Base-by-base conservation (phyloP, 345 rosid genomes). In the Rhodamnia rubescens region DNA sequence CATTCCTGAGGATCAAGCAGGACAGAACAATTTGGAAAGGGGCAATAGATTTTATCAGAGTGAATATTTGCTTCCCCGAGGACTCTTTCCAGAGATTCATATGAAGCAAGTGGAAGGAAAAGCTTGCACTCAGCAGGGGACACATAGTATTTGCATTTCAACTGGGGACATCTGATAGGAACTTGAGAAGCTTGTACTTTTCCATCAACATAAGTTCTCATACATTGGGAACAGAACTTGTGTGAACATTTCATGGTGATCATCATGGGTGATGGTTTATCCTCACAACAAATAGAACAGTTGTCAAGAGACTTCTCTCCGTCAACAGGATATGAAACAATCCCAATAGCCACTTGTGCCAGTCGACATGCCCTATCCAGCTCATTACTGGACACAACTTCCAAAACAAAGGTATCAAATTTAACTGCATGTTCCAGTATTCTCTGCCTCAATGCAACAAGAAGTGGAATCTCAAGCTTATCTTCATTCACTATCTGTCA, bases 221-320 rank as follows among this genome's bases (percentile, higher is more conserved):
- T 92, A 88, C 99, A 97, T 83, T 92, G 98, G 27, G 99, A 96
- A 86, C 99, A 97, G 92, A 96, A 97, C 85, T 91, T 94, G 93
- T 97, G 98, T 75, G 93, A 93, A 88, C 99, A 97, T 87, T 95
- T 93, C 94, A 97, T 74, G 29, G 90, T 88, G 24, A 95, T 85
- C 95, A 93, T 96, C 99, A 97, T 97, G 32, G 92, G 86, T 8
- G 90, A 84, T n/a, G 90, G 92, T 88, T 91, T 96, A 88, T 94
- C 98, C 92, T 96, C 98, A 29, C 98, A 93, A 90, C 99, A 97
- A 84, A 97, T 93, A 44, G 96, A 91, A 87, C 98, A 97, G 88
- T 88, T 93, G 87, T 94, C 96, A 15, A 59, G 86, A 84, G 90
- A 83, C 53, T 87, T 86, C 85, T 88, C 91, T 82, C 92, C 93